phyloP scores from a whole-genome alignment of 2,329 filamentous ascomycete genomes.

The Cladophialophora psammophila region DNA sequence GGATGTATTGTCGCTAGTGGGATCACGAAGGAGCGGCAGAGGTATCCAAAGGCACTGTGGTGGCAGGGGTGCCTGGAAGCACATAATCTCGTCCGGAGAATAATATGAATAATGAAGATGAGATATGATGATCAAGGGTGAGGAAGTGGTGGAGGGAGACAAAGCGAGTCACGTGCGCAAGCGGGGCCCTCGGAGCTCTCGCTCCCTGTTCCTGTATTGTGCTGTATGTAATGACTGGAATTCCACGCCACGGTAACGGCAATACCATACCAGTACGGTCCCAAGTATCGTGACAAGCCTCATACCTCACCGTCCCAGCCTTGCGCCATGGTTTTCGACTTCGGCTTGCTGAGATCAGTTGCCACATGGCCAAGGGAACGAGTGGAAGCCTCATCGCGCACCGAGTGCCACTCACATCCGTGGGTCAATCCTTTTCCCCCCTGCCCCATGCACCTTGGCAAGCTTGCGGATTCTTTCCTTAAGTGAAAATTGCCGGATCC shows the following conservation, averaged over 20 bases:
- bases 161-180: neutral
- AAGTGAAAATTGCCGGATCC: conserved; percentile 10
- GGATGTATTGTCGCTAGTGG: no score
- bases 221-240: conserved; percentile 12
- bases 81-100: conserved; percentile 6
- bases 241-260: neutral
- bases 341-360: conserved; percentile 19
- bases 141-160: neutral
- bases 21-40: no score
- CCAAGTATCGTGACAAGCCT: neutral
- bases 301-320: conserved; percentile 11
- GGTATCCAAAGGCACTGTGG: neutral
- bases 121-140: neutral
- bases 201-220: neutral
- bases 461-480: conserved; percentile 1
- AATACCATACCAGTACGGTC: conserved; percentile 3
- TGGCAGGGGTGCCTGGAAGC: neutral
- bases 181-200: no score
- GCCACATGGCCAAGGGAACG: conserved; percentile 17
- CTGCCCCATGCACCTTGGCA: conserved; percentile 2
- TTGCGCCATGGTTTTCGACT: conserved; percentile 16
- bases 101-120: neutral
- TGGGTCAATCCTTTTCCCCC: neutral
- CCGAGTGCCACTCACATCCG: conserved; percentile 1
- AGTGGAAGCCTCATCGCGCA: conserved; percentile 23